phyloP scores from a whole-genome alignment of 1,139 yeast genomes.

The Groenewaldozyma sp. region DNA sequence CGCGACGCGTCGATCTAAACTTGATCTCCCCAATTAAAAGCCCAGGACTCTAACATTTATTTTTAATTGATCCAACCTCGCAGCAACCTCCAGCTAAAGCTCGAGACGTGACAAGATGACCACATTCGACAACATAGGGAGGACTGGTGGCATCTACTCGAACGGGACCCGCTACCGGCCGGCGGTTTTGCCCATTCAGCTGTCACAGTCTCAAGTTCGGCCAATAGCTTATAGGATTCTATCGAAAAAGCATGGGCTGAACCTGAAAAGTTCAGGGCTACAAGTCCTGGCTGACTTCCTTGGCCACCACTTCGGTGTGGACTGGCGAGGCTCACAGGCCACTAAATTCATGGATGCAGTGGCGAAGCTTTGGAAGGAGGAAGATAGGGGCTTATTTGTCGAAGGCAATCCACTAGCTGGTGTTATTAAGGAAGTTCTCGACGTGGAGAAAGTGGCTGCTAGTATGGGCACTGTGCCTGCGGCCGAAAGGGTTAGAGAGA shows the following conservation, averaged over 20 bases:
- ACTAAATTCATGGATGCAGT: constrained; percentile 67
- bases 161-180: no score
- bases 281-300: constrained; percentile 60
- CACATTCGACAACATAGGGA: no score
- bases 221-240: constrained; percentile 86
- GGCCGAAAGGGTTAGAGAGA: no score
- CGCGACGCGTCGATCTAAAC: no score
- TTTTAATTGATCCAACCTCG: no score
- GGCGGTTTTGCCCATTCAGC: constrained; percentile 55
- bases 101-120: no score
- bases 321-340: constrained; percentile 70
- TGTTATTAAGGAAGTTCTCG: constrained; percentile 47
- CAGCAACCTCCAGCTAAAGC: no score
- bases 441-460: constrained; percentile 8
- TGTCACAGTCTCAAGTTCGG: constrained; percentile 73
- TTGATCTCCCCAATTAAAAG: no score
- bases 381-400: constrained; percentile 76
- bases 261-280: constrained; percentile 79
- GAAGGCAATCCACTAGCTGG: constrained; percentile 63
- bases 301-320: constrained; percentile 70
- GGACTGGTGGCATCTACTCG: no score
- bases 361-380: constrained; percentile 78
- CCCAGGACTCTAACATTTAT: no score
- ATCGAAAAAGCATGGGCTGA: constrained; percentile 87
- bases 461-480: not conserved